A percentile compares a stretch with the other conserved stretches of the same genome.
Evolutionary conservation across 345 rosid genomes (phyloP).

Genomic region (Populus alba): DNA sequence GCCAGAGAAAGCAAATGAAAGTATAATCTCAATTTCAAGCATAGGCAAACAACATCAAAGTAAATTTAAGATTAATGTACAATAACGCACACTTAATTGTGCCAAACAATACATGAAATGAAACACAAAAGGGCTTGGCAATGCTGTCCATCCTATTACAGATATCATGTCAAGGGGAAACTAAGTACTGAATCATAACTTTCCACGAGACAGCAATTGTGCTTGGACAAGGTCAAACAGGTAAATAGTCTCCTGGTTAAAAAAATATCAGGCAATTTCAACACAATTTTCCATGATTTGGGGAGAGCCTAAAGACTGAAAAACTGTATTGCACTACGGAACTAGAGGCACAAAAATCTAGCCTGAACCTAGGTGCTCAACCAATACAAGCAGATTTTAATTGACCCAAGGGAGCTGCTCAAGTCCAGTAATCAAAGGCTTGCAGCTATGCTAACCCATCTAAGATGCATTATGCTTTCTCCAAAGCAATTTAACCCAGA

Average conservation of each 20-base stretch:
- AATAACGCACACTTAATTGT: not conserved
- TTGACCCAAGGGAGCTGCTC: not conserved
- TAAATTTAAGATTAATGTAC: not conserved
- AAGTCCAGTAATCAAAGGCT: not conserved
- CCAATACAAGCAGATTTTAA: not conserved
- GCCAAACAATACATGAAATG: not conserved
- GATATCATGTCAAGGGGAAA: not conserved
- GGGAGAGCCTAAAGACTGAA: not conserved
- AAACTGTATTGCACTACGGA: not conserved
- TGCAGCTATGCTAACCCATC: not conserved
- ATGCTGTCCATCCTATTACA: not conserved
- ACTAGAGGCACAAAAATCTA: not conserved
- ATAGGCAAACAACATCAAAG: not conserved
- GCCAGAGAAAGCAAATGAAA: conserved; percentile 8
- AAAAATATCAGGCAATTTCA: too few relatives aligned
- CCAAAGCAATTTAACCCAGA: not conserved
- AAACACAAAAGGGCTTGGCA: not conserved
- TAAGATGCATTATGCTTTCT: not conserved
- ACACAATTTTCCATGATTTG: not conserved
- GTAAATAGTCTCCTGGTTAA: not conserved
- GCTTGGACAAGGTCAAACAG: not conserved
- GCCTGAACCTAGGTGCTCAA: not conserved
- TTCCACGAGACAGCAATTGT: not conserved
- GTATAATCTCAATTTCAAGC: not conserved
- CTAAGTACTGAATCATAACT: not conserved